Evolutionary conservation across 2,329 filamentous ascomycete species (phyloP).

Genomic region (Mycocentrospora acerina): DNA sequence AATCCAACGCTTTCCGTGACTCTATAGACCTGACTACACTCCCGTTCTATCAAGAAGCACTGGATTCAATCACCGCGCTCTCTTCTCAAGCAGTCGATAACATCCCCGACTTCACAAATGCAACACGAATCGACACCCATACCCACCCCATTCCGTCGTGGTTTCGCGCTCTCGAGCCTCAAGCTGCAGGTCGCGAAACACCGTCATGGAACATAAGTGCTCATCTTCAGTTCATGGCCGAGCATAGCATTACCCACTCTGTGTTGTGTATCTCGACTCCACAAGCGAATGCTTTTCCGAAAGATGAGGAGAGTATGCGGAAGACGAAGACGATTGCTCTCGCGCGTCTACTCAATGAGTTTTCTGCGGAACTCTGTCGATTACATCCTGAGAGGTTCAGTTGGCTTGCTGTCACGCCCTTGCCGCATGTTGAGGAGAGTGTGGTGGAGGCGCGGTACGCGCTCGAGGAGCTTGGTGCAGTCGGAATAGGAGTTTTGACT

Average conservation of each 20-base stretch:
- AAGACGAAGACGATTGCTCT: slow-evolving; percentile 32
- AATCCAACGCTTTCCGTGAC: slow-evolving; percentile 12
- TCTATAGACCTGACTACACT: slow-evolving; percentile 32
- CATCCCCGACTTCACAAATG: slow-evolving; percentile 13
- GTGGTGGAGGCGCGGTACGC: slow-evolving; percentile 33
- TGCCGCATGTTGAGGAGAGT: slow-evolving; percentile 35
- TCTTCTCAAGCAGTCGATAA: slow-evolving; percentile 6
- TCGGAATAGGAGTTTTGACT: slow-evolving; percentile 36
- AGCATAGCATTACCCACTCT: slow-evolving; percentile 27
- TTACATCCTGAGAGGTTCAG: slow-evolving; percentile 30
- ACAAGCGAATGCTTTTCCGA: slow-evolving; percentile 36
- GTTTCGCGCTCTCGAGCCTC: slow-evolving; percentile 36
- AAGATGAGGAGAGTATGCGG: slow-evolving; percentile 9
- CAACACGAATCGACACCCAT: slow-evolving; percentile 38
- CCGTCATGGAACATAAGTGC: slow-evolving; percentile 31
- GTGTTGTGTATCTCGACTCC: slow-evolving; percentile 39
- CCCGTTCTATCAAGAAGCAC: slow-evolving; percentile 31
- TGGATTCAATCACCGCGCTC: slow-evolving; percentile 29
- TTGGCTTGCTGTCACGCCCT: slow-evolving; percentile 29
- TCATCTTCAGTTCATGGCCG: slow-evolving; percentile 38
- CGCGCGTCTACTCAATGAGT: slow-evolving; percentile 40
- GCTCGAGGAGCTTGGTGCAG: slow-evolving; percentile 29
- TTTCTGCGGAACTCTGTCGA: slow-evolving; percentile 22
- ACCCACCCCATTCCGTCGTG: slow-evolving; percentile 39
- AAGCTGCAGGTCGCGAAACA: slow-evolving; percentile 36